Base-by-base conservation (phyloP, 108 stramenopile species). In the Skeletonema menzelii region DNA sequence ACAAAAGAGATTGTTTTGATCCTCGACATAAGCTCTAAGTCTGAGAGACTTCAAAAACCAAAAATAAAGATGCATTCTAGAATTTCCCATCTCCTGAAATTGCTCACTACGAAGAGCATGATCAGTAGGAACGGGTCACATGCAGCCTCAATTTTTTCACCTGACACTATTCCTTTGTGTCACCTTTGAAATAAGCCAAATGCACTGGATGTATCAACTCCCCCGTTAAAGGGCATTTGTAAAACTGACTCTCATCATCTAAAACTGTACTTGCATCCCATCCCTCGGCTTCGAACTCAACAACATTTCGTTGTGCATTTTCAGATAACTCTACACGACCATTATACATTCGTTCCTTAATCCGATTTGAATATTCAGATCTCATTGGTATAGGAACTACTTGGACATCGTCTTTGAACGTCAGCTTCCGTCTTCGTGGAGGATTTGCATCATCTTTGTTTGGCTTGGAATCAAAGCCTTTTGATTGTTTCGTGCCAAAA, bases 381-480 rank as follows among this genome's bases (percentile, higher is more conserved):
- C 92, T 72, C 44, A 91, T 91, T 13, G 92, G 92, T 49, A 94
- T 94, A 2, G 89, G 92, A 55, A 88, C 63, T 20, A 93, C 89
- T 17, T 77, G 73, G 19, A 93, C 89, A 24, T 83, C 75, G 19
- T 90, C 88, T 12, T 19, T 12, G 65, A 67, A 67, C 2, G 62
- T 46, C 26, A 79, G 28, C 10, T 72, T 59, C 2, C 73, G 77
- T 22, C 73, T 35, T 11, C 67, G 65, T 67, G 72, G 77, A 24
- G 47, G 47, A 22, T 59, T 64, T 35, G 3, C 4, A 19, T 34
- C 22, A 46, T 60, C 53, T 27, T 68, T 27, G 34, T 75, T 38
- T 32, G 35, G 11, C 19, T 47, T 61, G 70, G 44, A 59, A 34
- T 59, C 38, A 32, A 28, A 42, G 59, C 14, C 55, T 5, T 17